Evolutionary conservation across 192 early-diverging fungal genomes (phyloP).

Genomic region (Rhizophagus clarus): DNA sequence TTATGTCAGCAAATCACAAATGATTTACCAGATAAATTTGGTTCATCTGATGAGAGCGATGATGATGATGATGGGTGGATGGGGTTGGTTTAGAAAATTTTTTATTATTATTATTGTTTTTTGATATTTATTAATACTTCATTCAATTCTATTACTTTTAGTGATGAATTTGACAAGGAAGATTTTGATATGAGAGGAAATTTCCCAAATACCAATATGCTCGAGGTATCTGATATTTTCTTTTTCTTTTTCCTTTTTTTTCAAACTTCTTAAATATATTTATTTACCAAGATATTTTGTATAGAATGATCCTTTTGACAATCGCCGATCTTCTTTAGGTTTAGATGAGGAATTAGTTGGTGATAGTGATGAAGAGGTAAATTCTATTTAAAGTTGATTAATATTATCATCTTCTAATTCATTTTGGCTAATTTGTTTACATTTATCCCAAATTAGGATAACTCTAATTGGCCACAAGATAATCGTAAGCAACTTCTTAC

Average conservation of each 20-base stretch:
- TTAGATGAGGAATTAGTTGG: neutral
- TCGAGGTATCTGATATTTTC: slow-evolving; percentile 23
- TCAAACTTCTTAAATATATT: neutral
- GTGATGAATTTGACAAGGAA: slow-evolving; percentile 39
- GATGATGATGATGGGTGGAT: slow-evolving; percentile 58
- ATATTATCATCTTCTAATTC: neutral
- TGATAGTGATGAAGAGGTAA: slow-evolving; percentile 29
- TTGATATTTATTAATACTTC: neutral
- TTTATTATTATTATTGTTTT: neutral
- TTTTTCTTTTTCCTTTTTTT: neutral
- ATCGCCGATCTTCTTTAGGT: slow-evolving; percentile 17
- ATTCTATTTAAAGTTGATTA: neutral
- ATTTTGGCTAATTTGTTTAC: neutral
- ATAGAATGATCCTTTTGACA: slow-evolving; percentile 25
- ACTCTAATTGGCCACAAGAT: neutral
- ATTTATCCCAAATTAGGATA: neutral
- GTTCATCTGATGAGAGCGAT: slow-evolving; percentile 60
- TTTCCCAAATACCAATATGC: slow-evolving; percentile 22
- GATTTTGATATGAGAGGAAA: slow-evolving; percentile 37
- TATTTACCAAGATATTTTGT: neutral
- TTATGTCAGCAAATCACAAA: slow-evolving; percentile 70
- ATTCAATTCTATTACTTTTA: neutral
- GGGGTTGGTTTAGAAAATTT: slow-evolving; percentile 36
- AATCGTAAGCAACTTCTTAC: slow-evolving; percentile 19
- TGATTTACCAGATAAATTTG: slow-evolving; percentile 71